These are phyloP conservation scores for Botrytis deweyae DNA, from an alignment of 2,329 filamentous ascomycete species.

Conservation along the genomic window DNA sequence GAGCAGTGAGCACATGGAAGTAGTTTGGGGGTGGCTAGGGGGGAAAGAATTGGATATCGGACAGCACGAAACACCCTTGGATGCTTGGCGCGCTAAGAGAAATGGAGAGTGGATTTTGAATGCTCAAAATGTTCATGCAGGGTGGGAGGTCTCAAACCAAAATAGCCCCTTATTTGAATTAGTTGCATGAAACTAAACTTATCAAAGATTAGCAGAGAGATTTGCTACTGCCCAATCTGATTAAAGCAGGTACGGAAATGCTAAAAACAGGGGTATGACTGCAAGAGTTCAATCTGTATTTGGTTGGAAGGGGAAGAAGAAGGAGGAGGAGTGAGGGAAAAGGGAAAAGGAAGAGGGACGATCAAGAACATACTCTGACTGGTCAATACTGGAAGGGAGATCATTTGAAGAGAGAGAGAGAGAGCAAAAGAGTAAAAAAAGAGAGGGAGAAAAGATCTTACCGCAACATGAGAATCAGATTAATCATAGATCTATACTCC, in stretches of 20 bases:
- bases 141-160: constrained; percentile 8
- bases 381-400: neutral
- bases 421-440: neutral
- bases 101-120: neutral
- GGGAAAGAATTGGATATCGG: neutral
- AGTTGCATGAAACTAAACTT: neutral
- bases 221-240: neutral
- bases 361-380: neutral
- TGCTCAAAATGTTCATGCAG: constrained; percentile 5
- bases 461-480: neutral
- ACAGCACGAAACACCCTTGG: constrained; percentile 5
- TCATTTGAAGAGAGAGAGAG: neutral
- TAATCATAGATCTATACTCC: neutral
- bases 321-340: too few species aligned
- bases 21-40: neutral
- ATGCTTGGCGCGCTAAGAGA: neutral
- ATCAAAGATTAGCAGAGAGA: neutral
- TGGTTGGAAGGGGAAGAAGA: neutral
- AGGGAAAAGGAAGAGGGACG: neutral
- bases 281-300: neutral
- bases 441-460: neutral
- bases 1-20: neutral
- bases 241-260: constrained; percentile 14
- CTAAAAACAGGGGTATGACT: neutral
- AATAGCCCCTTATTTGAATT: constrained; percentile 6